Conservation (phyloP, 495 filamentous ascomycete genomes). For the Cladorrhinum samala region DNA sequence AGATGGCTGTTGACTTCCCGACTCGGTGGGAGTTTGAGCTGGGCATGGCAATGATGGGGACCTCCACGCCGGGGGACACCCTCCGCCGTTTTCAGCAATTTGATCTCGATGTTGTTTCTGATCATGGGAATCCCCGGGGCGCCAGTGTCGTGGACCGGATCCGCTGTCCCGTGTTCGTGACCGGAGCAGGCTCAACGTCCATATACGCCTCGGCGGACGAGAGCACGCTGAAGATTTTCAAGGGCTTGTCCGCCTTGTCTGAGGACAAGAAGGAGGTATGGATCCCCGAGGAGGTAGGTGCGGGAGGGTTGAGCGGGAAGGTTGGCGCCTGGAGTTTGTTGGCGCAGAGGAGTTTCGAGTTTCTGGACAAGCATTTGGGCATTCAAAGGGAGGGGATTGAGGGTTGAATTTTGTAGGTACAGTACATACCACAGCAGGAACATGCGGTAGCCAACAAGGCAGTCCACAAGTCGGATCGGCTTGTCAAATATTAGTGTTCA, state of each 20-base stretch:
- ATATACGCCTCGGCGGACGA: constrained; percentile 8
- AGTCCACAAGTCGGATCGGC: no score
- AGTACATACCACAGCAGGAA: no score
- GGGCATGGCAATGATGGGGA: constrained; percentile 16
- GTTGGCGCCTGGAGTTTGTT: constrained; percentile 10
- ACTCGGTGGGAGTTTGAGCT: constrained; percentile 31
- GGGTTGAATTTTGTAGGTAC: no score
- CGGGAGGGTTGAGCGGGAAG: constrained; percentile 25
- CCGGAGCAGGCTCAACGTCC: constrained; percentile 9
- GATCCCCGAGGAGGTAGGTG: constrained; percentile 10
- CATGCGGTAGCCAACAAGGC: no score
- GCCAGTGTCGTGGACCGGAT: constrained; percentile 9
- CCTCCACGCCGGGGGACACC: constrained; percentile 17
- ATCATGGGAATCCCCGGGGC: neutral
- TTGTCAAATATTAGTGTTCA: no score
- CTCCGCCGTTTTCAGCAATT: neutral
- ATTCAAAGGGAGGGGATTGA: neutral
- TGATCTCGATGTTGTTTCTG: no score
- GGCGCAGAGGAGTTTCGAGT: neutral
- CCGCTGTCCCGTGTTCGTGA: constrained; percentile 24
- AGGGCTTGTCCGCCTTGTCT: neutral
- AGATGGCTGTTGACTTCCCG: constrained; percentile 27
- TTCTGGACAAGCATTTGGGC: neutral
- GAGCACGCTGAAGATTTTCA: constrained; percentile 5
- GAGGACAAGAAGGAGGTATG: constrained; percentile 22